Percentiles rank a stretch among this genome's conserved stretches.
These are phyloP conservation scores for Setaria italica DNA, from an alignment of 202 grass and related monocot species.

Conservation along the genomic window DNA sequence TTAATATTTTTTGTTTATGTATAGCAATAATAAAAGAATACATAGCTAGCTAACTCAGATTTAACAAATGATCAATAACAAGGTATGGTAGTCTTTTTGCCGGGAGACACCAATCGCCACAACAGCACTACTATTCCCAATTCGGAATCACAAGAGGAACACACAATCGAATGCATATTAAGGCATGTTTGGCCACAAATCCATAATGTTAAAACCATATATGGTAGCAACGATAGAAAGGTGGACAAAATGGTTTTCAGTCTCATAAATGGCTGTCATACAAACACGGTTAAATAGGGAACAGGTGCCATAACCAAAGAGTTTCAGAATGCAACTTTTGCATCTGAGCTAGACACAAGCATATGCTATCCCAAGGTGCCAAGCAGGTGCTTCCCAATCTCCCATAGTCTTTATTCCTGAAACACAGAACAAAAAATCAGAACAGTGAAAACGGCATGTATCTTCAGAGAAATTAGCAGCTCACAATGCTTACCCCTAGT, in stretches of 20 bases:
- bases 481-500: slow-evolving; percentile 37
- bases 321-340: slow-evolving; percentile 52
- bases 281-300: slow-evolving; percentile 42
- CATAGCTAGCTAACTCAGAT: background rate
- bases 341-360: slow-evolving; percentile 48
- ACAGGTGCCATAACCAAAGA: slow-evolving; percentile 32
- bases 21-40: background rate
- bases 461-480: slow-evolving; percentile 7
- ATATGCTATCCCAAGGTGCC: slow-evolving; percentile 47
- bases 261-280: slow-evolving; percentile 44
- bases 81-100: background rate
- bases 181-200: slow-evolving; percentile 4
- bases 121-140: too few relatives aligned
- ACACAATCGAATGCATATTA: slow-evolving; percentile 13
- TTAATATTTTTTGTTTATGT: background rate
- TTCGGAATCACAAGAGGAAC: background rate
- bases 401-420: slow-evolving; percentile 58
- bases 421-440: slow-evolving; percentile 31
- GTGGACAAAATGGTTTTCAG: background rate
- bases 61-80: slow-evolving; percentile 3
- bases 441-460: background rate
- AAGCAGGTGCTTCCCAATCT: slow-evolving; percentile 56
- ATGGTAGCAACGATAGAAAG: slow-evolving; percentile 34
- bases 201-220: slow-evolving; percentile 38
- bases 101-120: background rate